These are phyloP conservation scores for Chimonanthus salicifolius DNA, from an alignment of 164 flowering plant species.

Conservation along the genomic window DNA sequence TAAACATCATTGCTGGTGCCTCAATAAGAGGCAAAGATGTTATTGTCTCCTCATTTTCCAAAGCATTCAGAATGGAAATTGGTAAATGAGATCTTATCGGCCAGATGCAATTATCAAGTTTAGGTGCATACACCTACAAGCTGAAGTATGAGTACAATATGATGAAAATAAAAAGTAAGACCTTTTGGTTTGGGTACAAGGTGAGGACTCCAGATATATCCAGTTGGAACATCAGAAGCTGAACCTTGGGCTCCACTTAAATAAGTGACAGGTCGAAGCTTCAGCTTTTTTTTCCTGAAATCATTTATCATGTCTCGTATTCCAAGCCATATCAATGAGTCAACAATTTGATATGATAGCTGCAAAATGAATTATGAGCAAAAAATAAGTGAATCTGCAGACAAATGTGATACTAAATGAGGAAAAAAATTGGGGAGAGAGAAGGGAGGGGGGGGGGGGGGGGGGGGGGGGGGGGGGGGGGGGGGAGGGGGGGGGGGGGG, in stretches of 20 bases:
- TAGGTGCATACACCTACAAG: too few species aligned
- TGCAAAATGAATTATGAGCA: slow-evolving; percentile 26
- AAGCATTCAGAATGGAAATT: too few species aligned
- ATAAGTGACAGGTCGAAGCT: slow-evolving; percentile 93
- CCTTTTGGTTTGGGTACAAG: slow-evolving; percentile 99
- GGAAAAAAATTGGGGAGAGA: too few species aligned
- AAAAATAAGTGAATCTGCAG: neutral
- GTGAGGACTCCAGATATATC: slow-evolving; percentile 98
- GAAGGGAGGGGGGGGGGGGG: too few species aligned
- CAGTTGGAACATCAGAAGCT: slow-evolving; percentile 77
- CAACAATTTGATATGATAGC: slow-evolving; percentile 98
- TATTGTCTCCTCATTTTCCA: too few species aligned
- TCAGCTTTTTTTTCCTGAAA: slow-evolving; percentile 82
- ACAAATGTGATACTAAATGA: neutral
- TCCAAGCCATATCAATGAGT: slow-evolving; percentile 97
- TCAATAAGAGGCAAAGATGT: too few species aligned
- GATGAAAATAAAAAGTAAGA: slow-evolving; percentile 16
- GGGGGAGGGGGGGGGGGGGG: too few species aligned
- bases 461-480: too few species aligned
- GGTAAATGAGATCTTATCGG: too few species aligned
- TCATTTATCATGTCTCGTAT: slow-evolving; percentile 98
- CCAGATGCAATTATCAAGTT: too few species aligned
- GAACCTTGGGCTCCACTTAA: slow-evolving; percentile 93
- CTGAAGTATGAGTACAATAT: neutral
- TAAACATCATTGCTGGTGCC: too few species aligned